Conservation (phyloP, 108 stramenopile genomes). For the Poteriospumella lacustris region DNA sequence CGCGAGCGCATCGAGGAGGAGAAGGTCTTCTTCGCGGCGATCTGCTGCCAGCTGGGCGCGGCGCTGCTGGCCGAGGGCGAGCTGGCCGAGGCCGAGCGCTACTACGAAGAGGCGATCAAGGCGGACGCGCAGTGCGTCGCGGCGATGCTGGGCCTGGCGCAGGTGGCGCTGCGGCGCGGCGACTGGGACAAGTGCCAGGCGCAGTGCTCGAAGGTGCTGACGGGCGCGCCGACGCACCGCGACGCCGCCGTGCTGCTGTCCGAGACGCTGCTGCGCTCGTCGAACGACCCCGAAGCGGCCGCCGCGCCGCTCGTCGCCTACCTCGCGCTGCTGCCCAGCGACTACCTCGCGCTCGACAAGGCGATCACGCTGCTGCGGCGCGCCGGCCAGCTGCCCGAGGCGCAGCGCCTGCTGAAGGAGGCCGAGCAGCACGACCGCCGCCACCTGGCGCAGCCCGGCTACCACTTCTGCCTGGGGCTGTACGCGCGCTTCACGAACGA, state of each 20-base stretch:
- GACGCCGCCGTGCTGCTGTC: slow-evolving; percentile 55
- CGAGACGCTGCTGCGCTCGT: slow-evolving; percentile 38
- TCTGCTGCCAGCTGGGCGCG: too few relatives aligned
- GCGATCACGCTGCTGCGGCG: slow-evolving; percentile 46
- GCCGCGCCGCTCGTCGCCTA: slow-evolving; percentile 14
- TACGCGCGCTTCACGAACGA: slow-evolving; percentile 50
- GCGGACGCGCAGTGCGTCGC: slow-evolving; percentile 29
- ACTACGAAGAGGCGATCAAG: slow-evolving; percentile 40
- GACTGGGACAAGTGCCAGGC: slow-evolving; percentile 45
- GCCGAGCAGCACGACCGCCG: slow-evolving; percentile 42
- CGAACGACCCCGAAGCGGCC: slow-evolving; percentile 42
- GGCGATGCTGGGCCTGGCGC: slow-evolving; percentile 48
- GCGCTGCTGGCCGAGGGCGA: too few relatives aligned
- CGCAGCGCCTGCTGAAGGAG: slow-evolving; percentile 36
- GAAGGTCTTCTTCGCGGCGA: slow-evolving; percentile 25
- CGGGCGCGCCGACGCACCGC: slow-evolving; percentile 31
- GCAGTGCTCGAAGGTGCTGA: slow-evolving; percentile 38
- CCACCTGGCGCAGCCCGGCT: slow-evolving; percentile 46
- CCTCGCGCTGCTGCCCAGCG: slow-evolving; percentile 37
- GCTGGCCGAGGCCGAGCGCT: slow-evolving; percentile 20
- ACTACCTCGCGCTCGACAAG: slow-evolving; percentile 48
- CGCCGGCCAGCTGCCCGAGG: slow-evolving; percentile 52
- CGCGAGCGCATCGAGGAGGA: slow-evolving; percentile 21
- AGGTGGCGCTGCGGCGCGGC: slow-evolving; percentile 37
- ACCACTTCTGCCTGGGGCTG: slow-evolving; percentile 54